Percentiles rank a stretch among this genome's conserved stretches.
Conservation (phyloP, 2,329 filamentous ascomycete genomes). For the Beauveria caledonica region DNA sequence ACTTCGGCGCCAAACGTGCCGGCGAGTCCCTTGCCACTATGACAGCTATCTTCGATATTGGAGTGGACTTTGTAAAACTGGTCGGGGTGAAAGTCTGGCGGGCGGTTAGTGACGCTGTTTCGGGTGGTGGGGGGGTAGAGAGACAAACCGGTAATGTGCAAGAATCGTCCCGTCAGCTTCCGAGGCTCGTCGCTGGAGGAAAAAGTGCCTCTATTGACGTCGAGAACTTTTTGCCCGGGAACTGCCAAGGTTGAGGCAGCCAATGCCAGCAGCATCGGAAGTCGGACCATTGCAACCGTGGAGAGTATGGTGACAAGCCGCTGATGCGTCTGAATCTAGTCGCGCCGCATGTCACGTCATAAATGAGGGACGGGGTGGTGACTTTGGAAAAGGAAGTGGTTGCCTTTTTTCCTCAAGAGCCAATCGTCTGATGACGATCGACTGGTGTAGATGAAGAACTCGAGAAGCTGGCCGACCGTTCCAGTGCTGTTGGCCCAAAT, state of each 20-base stretch:
- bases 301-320: conserved; percentile 1
- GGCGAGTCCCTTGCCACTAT: conserved; percentile 66
- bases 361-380: background rate
- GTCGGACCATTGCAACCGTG: background rate
- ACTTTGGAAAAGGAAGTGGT: no score
- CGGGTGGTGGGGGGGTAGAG: background rate
- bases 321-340: background rate
- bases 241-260: background rate
- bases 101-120: background rate
- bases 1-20: conserved; percentile 79
- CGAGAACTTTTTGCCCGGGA: background rate
- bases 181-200: conserved; percentile 12
- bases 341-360: conserved; percentile 6
- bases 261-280: conserved; percentile 7
- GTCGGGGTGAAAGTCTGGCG: conserved; percentile 82
- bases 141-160: conserved; percentile 75
- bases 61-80: conserved; percentile 74
- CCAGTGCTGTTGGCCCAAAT: background rate
- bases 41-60: conserved; percentile 67
- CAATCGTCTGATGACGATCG: background rate
- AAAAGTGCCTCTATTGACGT: background rate
- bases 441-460: background rate
- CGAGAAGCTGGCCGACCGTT: background rate
- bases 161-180: conserved; percentile 63
- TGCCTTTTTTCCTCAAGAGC: background rate